Evolutionary conservation across 2,329 filamentous ascomycete species (phyloP).

Genomic region (Rhytidhysteron rufulum): DNA sequence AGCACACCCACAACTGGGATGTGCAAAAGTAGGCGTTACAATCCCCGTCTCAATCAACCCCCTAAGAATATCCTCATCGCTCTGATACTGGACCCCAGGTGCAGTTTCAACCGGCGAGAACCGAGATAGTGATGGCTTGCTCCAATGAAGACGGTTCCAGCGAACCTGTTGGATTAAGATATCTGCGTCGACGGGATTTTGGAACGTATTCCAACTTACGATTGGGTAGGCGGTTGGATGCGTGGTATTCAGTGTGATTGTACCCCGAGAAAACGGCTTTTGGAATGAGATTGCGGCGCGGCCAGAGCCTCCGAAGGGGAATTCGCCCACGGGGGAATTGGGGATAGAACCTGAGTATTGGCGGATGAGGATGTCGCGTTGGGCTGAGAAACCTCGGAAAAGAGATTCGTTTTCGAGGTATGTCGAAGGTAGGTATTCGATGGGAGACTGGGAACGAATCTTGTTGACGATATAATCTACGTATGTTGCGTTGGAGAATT

Average conservation of each 20-base stretch:
- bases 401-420: constrained; percentile 4
- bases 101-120: constrained; percentile 15
- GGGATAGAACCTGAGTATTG: not conserved
- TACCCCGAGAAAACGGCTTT: constrained; percentile 10
- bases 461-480: not conserved
- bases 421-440: constrained; percentile 2
- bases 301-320: constrained; percentile 1
- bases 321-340: constrained; percentile 1
- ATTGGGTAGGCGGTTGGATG: constrained; percentile 15
- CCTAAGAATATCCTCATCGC: constrained; percentile 23
- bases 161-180: constrained; percentile 18
- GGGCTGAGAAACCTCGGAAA: constrained; percentile 4
- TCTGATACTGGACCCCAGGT: constrained; percentile 23
- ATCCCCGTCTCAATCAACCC: constrained; percentile 14
- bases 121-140: not conserved
- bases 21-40: constrained; percentile 24
- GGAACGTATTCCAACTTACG: not conserved
- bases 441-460: not conserved
- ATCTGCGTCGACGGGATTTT: not conserved
- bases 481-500: not conserved
- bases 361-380: constrained; percentile 2
- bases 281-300: not conserved
- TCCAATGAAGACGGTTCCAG: constrained; percentile 16
- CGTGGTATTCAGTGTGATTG: constrained; percentile 12
- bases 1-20: constrained; percentile 26